Conservation (phyloP, 108 stramenopile genomes). For the Asterionellopsis glacialis region DNA sequence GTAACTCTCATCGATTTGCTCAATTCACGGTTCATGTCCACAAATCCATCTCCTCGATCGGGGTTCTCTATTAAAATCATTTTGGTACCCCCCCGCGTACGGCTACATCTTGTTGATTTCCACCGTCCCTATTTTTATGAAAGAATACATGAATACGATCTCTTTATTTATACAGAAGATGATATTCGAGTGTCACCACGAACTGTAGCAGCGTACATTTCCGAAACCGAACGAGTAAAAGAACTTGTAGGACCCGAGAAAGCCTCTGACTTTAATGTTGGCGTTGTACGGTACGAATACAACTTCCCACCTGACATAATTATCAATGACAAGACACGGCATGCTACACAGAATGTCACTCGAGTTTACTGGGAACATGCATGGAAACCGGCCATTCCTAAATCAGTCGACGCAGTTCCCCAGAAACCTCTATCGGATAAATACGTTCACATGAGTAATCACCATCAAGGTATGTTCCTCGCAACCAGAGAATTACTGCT, state of each 20-base stretch:
- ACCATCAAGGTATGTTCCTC: slow-evolving; percentile 88
- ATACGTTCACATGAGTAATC: slow-evolving; percentile 70
- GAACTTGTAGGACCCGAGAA: slow-evolving; percentile 34
- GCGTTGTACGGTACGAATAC: slow-evolving; percentile 87
- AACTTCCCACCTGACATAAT: slow-evolving; percentile 77
- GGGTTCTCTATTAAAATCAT: slow-evolving; percentile 54
- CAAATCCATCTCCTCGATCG: slow-evolving; percentile 33
- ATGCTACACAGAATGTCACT: slow-evolving; percentile 79
- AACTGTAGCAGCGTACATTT: slow-evolving; percentile 70
- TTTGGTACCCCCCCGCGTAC: slow-evolving; percentile 42
- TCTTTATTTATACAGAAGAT: slow-evolving; percentile 86
- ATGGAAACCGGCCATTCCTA: slow-evolving; percentile 39
- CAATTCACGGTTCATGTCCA: slow-evolving; percentile 63
- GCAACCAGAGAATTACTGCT: slow-evolving; percentile 59
- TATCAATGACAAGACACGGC: slow-evolving; percentile 82
- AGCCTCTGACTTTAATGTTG: slow-evolving; percentile 72
- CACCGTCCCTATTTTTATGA: slow-evolving; percentile 78
- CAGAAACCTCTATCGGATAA: slow-evolving; percentile 29
- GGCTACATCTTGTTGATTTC: slow-evolving; percentile 78
- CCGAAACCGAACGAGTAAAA: slow-evolving; percentile 61
- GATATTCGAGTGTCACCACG: slow-evolving; percentile 78
- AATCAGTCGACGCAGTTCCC: slow-evolving; percentile 42
- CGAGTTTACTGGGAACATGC: slow-evolving; percentile 85
- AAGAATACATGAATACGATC: slow-evolving; percentile 66
- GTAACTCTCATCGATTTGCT: slow-evolving; percentile 70